Conservation (phyloP, 2,329 filamentous ascomycete genomes). For the Fusarium pseudonygamai region DNA sequence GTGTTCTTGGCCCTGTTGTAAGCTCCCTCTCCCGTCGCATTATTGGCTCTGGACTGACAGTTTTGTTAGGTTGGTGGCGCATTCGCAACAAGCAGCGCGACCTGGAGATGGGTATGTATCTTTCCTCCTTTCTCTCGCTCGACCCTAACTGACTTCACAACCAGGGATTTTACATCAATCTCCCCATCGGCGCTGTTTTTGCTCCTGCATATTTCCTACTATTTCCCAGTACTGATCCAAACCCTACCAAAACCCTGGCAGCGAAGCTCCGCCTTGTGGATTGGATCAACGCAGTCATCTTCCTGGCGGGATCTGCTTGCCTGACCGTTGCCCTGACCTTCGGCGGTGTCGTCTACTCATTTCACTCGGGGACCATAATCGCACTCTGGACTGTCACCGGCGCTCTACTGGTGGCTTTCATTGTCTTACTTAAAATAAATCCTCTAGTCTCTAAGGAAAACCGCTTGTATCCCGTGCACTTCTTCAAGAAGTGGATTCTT, state of each 20-base stretch:
- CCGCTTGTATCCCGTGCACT: neutral
- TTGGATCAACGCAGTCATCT: neutral
- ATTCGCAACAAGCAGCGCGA: neutral
- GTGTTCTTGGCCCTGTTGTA: neutral
- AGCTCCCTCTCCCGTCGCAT: fast-evolving
- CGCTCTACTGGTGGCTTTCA: fast-evolving
- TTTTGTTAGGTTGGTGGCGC: neutral
- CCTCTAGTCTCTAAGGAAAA: neutral
- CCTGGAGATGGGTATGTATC: neutral
- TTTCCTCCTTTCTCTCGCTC: fast-evolving
- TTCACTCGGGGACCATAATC: neutral
- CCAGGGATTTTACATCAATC: neutral
- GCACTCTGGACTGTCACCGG: neutral
- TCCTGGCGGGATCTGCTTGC: neutral
- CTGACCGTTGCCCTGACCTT: neutral
- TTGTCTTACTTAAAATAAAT: neutral
- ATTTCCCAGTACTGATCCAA: neutral
- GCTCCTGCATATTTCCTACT: neutral
- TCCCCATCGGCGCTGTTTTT: neutral
- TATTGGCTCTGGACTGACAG: neutral
- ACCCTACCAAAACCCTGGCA: neutral
- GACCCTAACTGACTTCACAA: fast-evolving
- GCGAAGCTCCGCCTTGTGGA: neutral
- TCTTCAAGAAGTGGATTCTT: neutral
- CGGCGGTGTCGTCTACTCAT: neutral